These are phyloP conservation scores for Stipa capillata DNA, from an alignment of 176 grass and related monocot species.

Conservation along the genomic window DNA sequence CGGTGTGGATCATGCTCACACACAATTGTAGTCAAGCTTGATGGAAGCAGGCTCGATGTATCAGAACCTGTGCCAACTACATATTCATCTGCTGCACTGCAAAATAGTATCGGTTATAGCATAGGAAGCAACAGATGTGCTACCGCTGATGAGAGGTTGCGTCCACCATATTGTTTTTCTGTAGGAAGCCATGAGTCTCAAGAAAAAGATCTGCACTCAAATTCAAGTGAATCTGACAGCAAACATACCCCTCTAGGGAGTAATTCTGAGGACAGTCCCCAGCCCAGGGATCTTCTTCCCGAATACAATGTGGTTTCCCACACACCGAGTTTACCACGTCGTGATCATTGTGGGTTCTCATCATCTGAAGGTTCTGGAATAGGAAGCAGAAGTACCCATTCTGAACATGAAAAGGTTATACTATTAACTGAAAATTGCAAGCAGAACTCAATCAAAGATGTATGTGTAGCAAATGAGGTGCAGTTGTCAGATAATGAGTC, in stretches of 20 bases:
- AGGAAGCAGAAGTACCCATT: conserved; percentile 63
- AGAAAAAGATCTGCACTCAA: conserved; percentile 50
- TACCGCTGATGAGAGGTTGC: conserved; percentile 35
- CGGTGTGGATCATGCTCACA: conserved; percentile 80
- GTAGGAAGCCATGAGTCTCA: conserved; percentile 32
- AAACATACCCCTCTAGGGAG: conserved; percentile 23
- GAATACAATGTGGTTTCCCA: conserved; percentile 48
- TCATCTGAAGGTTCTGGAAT: conserved; percentile 48
- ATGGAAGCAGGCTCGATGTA: conserved; percentile 56
- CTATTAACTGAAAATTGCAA: conserved; percentile 57
- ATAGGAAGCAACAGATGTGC: neutral
- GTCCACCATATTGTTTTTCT: conserved; percentile 68
- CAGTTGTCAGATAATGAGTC: conserved; percentile 48
- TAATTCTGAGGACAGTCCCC: conserved; percentile 31
- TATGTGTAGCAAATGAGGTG: conserved; percentile 56
- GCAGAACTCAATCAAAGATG: conserved; percentile 67
- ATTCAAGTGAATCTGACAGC: conserved; percentile 36
- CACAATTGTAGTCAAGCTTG: conserved; percentile 52
- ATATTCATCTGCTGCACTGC: conserved; percentile 27
- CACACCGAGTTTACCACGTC: conserved; percentile 52
- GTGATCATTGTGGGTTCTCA: conserved; percentile 37
- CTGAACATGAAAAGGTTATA: conserved; percentile 69
- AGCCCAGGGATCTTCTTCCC: conserved; percentile 22
- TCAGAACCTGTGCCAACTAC: conserved; percentile 17
- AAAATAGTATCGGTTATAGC: conserved; percentile 26